These are phyloP conservation scores for Trichosanthes cucumerina DNA, from an alignment of 306 rosid species.

Conservation along the genomic window DNA sequence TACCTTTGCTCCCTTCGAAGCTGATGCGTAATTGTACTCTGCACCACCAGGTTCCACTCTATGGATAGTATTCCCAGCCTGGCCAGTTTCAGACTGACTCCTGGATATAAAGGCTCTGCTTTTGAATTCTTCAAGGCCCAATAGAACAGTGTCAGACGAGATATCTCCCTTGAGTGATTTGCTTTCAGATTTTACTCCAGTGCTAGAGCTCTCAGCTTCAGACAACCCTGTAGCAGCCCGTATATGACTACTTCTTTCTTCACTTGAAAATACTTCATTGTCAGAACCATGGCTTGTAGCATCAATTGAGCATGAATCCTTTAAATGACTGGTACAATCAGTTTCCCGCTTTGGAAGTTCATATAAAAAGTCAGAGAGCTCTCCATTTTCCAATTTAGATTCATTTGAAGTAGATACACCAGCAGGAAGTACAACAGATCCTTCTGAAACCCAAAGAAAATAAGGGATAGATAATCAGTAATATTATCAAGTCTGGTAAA, in stretches of 20 bases:
- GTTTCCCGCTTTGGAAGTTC: conserved; percentile 14
- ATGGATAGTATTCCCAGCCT: conserved; percentile 48
- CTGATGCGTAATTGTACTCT: conserved; percentile 86
- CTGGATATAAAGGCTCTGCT: conserved; percentile 61
- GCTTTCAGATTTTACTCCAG: conserved; percentile 34
- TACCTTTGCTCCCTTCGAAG: conserved; percentile 97
- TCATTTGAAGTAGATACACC: conserved; percentile 44
- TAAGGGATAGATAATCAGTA: neutral
- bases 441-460: conserved; percentile 30
- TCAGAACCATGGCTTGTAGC: conserved; percentile 18
- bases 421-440: conserved; percentile 27
- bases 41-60: conserved; percentile 88
- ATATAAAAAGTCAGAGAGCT: conserved; percentile 20
- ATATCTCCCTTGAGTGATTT: conserved; percentile 38
- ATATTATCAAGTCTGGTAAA: neutral
- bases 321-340: conserved; percentile 15
- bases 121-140: conserved; percentile 93
- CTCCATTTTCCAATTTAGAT: conserved; percentile 26
- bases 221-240: conserved; percentile 21
- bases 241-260: conserved; percentile 16
- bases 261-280: conserved; percentile 19
- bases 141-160: conserved; percentile 45
- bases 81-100: conserved; percentile 42
- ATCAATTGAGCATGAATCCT: conserved; percentile 19
- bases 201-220: conserved; percentile 24